A percentile compares a stretch with the other conserved stretches of the same genome.
phyloP scores from a whole-genome alignment of 768 basidiomycete species.

The Tephrocybe rancida region DNA sequence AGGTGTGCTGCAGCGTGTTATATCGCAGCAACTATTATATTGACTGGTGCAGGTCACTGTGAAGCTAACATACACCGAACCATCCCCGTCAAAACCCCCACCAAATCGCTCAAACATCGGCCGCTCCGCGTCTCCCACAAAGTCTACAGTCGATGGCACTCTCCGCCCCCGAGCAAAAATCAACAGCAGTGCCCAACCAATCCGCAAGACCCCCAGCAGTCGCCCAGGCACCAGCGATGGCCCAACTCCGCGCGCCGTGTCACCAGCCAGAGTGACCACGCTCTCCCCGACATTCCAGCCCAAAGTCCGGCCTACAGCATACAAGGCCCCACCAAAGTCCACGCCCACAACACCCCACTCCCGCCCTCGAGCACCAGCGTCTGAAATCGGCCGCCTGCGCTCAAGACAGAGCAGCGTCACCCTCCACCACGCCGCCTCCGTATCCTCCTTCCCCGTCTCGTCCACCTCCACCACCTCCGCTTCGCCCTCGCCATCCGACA shows the following conservation, averaged over 20 bases:
- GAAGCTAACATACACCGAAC: constrained; percentile 46
- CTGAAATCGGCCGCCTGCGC: constrained; percentile 11
- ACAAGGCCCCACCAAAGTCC: constrained; percentile 27
- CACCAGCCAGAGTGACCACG: no score
- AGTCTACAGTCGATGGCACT: constrained; percentile 26
- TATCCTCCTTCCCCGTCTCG: constrained; percentile 23
- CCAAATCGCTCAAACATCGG: constrained; percentile 18
- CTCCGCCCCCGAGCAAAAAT: constrained; percentile 62
- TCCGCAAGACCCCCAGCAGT: not conserved
- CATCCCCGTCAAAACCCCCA: constrained; percentile 27
- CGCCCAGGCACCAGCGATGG: constrained; percentile 14
- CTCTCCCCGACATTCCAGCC: constrained; percentile 34
- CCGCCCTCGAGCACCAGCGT: constrained; percentile 27
- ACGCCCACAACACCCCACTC: constrained; percentile 27
- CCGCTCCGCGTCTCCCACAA: constrained; percentile 21
- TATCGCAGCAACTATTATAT: not conserved
- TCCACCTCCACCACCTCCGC: constrained; percentile 19
- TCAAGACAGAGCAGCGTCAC: constrained; percentile 32
- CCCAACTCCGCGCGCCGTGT: constrained; percentile 39
- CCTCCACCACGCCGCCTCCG: constrained; percentile 39
- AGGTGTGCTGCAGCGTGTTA: constrained; percentile 36
- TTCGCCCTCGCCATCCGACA: constrained; percentile 13
- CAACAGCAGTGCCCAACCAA: constrained; percentile 46
- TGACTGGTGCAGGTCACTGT: constrained; percentile 49
- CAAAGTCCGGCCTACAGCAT: constrained; percentile 23